These are phyloP conservation scores for Cryptosporidium muris DNA, from an alignment of 169 alveolate species.

Conservation along the genomic window DNA sequence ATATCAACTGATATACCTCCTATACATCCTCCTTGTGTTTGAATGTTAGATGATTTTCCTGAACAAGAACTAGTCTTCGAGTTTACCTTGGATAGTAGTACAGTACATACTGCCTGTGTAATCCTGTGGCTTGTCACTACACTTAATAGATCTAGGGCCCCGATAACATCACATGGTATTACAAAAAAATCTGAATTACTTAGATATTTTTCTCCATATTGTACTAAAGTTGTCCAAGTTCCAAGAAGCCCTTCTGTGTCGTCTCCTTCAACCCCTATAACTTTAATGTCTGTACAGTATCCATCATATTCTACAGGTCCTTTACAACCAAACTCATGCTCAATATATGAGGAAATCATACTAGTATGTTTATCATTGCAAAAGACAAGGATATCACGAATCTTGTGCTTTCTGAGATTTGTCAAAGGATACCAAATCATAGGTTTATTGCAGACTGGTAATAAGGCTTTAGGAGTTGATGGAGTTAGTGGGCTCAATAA, in stretches of 20 bases:
- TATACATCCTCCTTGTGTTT: constrained; percentile 2
- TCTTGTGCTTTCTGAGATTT: constrained; percentile 24
- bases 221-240: constrained; percentile 29
- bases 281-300: constrained; percentile 17
- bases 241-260: constrained; percentile 19
- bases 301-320: constrained; percentile 27
- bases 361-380: constrained; percentile 16
- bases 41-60: background rate
- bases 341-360: constrained; percentile 5
- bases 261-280: constrained; percentile 39
- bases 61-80: background rate
- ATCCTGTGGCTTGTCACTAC: constrained; percentile 52
- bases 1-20: constrained; percentile 58
- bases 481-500: constrained; percentile 70
- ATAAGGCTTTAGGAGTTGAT: constrained; percentile 55
- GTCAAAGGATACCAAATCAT: constrained; percentile 72
- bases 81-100: constrained; percentile 2
- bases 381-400: constrained; percentile 42
- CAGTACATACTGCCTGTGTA: constrained; percentile 46
- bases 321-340: constrained; percentile 16
- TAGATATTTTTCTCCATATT: constrained; percentile 21
- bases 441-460: constrained; percentile 74
- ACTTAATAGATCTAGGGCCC: constrained; percentile 31
- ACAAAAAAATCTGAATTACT: constrained; percentile 53
- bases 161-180: constrained; percentile 59